Percentiles rank a stretch among this genome's conserved stretches.
phyloP scores from a whole-genome alignment of 1,284 basidiomycete genomes.

The Puccinia triticina region DNA sequence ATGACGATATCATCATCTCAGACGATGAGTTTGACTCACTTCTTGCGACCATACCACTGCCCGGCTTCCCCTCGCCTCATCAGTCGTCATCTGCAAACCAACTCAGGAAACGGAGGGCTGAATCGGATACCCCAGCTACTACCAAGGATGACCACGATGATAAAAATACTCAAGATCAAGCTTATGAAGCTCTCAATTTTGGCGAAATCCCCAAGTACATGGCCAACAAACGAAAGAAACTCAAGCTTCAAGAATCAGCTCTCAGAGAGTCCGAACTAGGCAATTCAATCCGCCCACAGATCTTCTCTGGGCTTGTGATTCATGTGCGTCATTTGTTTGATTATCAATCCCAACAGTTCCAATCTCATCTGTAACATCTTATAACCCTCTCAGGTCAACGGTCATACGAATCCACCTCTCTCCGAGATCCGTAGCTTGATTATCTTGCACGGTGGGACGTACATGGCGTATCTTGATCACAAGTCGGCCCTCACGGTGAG shows the following conservation, averaged over 20 bases:
- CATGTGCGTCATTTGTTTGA: slow-evolving; percentile 66
- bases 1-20: slow-evolving; percentile 12
- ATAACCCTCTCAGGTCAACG: slow-evolving; percentile 69
- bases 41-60: slow-evolving; percentile 32
- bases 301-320: slow-evolving; percentile 75
- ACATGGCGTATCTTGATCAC: slow-evolving; percentile 79
- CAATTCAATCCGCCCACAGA: slow-evolving; percentile 62
- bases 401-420: slow-evolving; percentile 83
- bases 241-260: slow-evolving; percentile 60
- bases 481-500: slow-evolving; percentile 71
- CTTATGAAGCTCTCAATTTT: slow-evolving; percentile 76
- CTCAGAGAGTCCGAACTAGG: slow-evolving; percentile 53
- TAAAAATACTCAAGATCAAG: slow-evolving; percentile 67
- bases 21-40: slow-evolving; percentile 44
- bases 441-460: slow-evolving; percentile 78
- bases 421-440: slow-evolving; percentile 81
- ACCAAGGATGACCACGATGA: not conserved
- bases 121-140: not conserved
- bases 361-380: slow-evolving; percentile 14
- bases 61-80: slow-evolving; percentile 18
- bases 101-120: slow-evolving; percentile 8
- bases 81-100: not conserved
- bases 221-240: slow-evolving; percentile 82
- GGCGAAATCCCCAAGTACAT: slow-evolving; percentile 85
- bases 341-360: not conserved